Conservation (phyloP, 306 rosid genomes). For the Pterocarpus macrocarpus region DNA sequence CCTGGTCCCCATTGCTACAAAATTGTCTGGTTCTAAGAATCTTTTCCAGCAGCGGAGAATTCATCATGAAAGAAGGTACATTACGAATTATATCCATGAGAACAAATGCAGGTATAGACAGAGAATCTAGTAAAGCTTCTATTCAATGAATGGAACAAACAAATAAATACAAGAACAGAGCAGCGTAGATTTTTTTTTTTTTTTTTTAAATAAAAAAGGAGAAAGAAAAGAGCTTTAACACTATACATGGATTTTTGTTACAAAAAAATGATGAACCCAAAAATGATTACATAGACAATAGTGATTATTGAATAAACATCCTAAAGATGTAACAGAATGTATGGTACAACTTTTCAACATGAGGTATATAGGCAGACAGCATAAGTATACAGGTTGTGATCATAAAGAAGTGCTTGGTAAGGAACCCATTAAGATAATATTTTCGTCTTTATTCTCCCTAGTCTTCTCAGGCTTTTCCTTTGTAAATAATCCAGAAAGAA, state of each 20-base stretch:
- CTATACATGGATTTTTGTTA: slow-evolving; percentile 40
- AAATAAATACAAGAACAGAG: not conserved
- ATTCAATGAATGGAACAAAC: slow-evolving; percentile 30
- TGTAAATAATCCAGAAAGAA: slow-evolving; percentile 73
- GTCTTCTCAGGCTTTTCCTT: slow-evolving; percentile 59
- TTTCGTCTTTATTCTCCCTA: slow-evolving; percentile 67
- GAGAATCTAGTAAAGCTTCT: slow-evolving; percentile 1
- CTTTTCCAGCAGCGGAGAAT: not conserved
- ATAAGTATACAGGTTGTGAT: slow-evolving; percentile 32
- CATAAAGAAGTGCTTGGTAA: slow-evolving; percentile 75
- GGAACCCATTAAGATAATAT: slow-evolving; percentile 87
- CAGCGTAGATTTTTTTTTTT: not conserved
- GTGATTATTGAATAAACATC: slow-evolving; percentile 50
- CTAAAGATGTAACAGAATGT: slow-evolving; percentile 39
- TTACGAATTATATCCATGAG: not conserved
- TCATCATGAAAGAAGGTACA: not conserved
- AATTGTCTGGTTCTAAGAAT: not conserved
- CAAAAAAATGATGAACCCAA: slow-evolving; percentile 50
- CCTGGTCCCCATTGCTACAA: not conserved
- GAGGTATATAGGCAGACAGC: slow-evolving; percentile 35
- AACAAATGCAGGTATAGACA: not conserved
- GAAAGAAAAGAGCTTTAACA: not conserved
- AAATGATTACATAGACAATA: slow-evolving; percentile 31
- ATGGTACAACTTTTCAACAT: slow-evolving; percentile 40
- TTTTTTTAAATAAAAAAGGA: not conserved